These are phyloP conservation scores for Sorghum bicolor DNA, from an alignment of 176 grass and related monocot species.

Conservation along the genomic window DNA sequence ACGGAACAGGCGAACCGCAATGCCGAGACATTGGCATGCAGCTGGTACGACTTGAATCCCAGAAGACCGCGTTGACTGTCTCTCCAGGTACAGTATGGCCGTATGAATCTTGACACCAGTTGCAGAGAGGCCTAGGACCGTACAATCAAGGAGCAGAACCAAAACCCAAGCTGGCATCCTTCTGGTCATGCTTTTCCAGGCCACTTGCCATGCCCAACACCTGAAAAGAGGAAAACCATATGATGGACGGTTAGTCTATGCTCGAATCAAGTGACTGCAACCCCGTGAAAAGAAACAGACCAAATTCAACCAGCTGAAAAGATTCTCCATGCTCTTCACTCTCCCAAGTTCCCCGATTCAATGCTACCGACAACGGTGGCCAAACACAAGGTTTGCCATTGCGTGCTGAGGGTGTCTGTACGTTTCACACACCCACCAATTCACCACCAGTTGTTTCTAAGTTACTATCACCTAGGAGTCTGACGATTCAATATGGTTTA, in stretches of 20 bases:
- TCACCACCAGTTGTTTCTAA: neutral
- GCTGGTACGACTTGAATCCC: neutral
- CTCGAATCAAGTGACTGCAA: neutral
- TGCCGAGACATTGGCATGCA: neutral
- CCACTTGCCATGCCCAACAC: slow-evolving; percentile 15
- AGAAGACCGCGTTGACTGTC: slow-evolving; percentile 32
- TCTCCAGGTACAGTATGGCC: neutral
- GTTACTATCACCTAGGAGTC: slow-evolving; percentile 20
- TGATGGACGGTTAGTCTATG: neutral
- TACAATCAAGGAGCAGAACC: neutral
- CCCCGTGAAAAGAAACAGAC: neutral
- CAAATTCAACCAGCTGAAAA: slow-evolving; percentile 22
- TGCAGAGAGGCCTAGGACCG: neutral
- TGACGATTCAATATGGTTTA: slow-evolving; percentile 20
- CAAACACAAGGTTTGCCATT: slow-evolving; percentile 24
- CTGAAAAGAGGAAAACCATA: slow-evolving; percentile 37
- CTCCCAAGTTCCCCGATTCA: slow-evolving; percentile 1
- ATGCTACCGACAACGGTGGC: slow-evolving; percentile 23
- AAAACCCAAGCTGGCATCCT: slow-evolving; percentile 21
- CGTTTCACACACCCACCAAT: neutral
- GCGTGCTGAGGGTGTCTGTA: slow-evolving; percentile 9
- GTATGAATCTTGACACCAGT: slow-evolving; percentile 20
- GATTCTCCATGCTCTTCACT: neutral
- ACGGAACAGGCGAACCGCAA: neutral
- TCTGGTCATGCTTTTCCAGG: slow-evolving; percentile 10